phyloP scores from a whole-genome alignment of 805 yeast genomes.

The Millerozyma miso region DNA sequence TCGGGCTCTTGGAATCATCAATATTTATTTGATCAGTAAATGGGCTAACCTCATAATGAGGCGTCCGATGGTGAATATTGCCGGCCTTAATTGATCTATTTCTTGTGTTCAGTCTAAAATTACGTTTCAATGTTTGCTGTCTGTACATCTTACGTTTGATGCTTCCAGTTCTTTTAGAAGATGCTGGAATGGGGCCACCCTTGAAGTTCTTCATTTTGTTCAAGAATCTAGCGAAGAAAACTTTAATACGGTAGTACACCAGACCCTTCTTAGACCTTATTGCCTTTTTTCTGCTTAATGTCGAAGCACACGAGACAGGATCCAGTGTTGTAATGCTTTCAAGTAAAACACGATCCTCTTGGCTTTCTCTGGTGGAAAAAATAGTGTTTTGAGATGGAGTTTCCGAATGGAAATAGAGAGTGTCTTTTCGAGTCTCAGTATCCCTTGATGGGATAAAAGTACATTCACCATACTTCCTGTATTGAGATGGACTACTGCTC shows the following conservation, averaged over 20 bases:
- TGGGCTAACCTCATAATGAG: background rate
- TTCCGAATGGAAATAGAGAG: background rate
- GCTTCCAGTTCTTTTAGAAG: slow-evolving; percentile 21
- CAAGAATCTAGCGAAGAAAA: slow-evolving; percentile 21
- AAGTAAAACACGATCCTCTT: slow-evolving; percentile 1
- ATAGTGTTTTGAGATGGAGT: slow-evolving; percentile 39
- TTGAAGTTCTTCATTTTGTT: slow-evolving; percentile 17
- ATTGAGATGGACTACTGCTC: background rate
- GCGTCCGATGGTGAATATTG: background rate
- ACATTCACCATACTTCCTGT: background rate
- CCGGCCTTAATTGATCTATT: background rate
- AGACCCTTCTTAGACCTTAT: slow-evolving; percentile 33
- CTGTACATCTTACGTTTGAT: slow-evolving; percentile 3
- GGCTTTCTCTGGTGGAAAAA: slow-evolving; percentile 34
- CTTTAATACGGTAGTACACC: slow-evolving; percentile 25
- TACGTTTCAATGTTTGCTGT: slow-evolving; percentile 12
- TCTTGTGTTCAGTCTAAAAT: slow-evolving; percentile 4
- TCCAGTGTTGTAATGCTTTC: slow-evolving; percentile 3
- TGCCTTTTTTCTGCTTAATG: slow-evolving; percentile 27
- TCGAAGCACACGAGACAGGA: slow-evolving; percentile 5
- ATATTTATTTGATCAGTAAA: background rate
- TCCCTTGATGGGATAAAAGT: background rate
- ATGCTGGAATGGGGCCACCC: slow-evolving; percentile 20
- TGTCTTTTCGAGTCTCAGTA: background rate
- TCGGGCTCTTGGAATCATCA: background rate